These are phyloP conservation scores for Fonsecaea nubica DNA, from an alignment of 2,329 filamentous ascomycete species.

Conservation along the genomic window DNA sequence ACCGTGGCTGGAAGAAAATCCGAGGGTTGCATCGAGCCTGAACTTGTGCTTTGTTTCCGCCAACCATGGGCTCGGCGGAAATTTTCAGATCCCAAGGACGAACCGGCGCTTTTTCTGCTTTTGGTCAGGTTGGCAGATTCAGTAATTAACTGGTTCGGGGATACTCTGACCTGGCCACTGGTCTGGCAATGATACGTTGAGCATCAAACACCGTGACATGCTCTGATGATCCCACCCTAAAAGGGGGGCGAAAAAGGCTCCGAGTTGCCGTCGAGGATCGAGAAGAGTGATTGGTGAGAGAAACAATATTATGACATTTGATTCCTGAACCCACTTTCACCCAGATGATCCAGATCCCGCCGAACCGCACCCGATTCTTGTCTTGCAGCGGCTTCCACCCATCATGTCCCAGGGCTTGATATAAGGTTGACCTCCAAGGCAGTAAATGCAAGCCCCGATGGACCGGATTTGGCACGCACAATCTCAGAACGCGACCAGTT, in stretches of 20 bases:
- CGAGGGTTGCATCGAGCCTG: constrained; percentile 25
- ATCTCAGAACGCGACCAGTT: constrained; percentile 6
- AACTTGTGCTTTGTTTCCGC: constrained; percentile 4
- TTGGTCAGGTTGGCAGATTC: constrained; percentile 4
- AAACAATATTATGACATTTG: constrained; percentile 1
- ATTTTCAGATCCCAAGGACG: not conserved
- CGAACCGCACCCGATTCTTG: constrained; percentile 1
- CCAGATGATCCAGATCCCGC: not conserved
- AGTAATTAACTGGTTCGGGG: not conserved
- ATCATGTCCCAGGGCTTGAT: not conserved
- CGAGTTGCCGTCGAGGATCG: not conserved
- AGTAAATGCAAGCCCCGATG: not conserved
- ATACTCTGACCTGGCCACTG: constrained; percentile 1
- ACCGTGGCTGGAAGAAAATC: constrained; percentile 16
- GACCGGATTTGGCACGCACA: constrained; percentile 4
- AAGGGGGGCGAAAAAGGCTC: not conserved
- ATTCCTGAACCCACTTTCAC: not conserved
- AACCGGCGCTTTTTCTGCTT: constrained; percentile 27
- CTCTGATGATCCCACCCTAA: not conserved
- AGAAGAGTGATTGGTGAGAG: constrained; percentile 1
- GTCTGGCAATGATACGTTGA: constrained; percentile 4
- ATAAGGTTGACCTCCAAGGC: not conserved
- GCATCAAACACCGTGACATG: not conserved
- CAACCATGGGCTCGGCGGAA: constrained; percentile 12
- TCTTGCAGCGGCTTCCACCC: not conserved